Evolutionary conservation across 805 yeast species (phyloP).

Genomic region (Hanseniaspora vineae): DNA sequence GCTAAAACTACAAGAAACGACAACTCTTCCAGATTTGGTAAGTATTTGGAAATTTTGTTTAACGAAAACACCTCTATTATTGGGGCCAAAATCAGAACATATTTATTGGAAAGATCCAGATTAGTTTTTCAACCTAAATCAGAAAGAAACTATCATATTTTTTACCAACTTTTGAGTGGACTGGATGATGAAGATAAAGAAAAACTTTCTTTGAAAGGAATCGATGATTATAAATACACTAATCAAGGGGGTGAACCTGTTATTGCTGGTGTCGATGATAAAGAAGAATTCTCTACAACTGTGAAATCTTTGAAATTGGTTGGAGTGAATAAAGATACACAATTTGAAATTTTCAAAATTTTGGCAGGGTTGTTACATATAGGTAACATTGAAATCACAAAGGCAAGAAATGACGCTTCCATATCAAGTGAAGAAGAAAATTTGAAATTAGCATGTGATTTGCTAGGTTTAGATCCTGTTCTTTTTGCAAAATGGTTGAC

Average conservation of each 20-base stretch:
- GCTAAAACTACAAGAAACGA: slow-evolving; percentile 86
- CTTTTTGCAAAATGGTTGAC: slow-evolving; percentile 81
- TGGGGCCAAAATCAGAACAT: slow-evolving; percentile 92
- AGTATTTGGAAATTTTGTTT: slow-evolving; percentile 83
- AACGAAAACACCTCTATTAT: slow-evolving; percentile 63
- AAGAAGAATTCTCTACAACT: slow-evolving; percentile 63
- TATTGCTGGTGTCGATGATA: slow-evolving; percentile 74
- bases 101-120: slow-evolving; percentile 84
- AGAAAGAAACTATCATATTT: slow-evolving; percentile 94
- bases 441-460: slow-evolving; percentile 66
- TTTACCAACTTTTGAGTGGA: slow-evolving; percentile 80
- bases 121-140: slow-evolving; percentile 79
- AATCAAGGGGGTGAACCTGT: slow-evolving; percentile 73
- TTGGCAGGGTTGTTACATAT: slow-evolving; percentile 83
- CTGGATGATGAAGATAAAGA: slow-evolving; percentile 38
- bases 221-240: slow-evolving; percentile 64
- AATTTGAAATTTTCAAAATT: slow-evolving; percentile 57
- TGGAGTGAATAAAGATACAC: slow-evolving; percentile 52
- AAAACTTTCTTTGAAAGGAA: slow-evolving; percentile 45
- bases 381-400: slow-evolving; percentile 81
- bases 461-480: slow-evolving; percentile 65
- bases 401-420: slow-evolving; percentile 73
- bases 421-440: slow-evolving; percentile 80
- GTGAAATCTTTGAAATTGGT: slow-evolving; percentile 64
- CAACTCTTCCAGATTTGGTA: slow-evolving; percentile 90